Evolutionary conservation across 2,329 filamentous ascomycete species (phyloP), one percentile per base, ranked within the genome.

Genomic region (Helotiales sp.): DNA sequence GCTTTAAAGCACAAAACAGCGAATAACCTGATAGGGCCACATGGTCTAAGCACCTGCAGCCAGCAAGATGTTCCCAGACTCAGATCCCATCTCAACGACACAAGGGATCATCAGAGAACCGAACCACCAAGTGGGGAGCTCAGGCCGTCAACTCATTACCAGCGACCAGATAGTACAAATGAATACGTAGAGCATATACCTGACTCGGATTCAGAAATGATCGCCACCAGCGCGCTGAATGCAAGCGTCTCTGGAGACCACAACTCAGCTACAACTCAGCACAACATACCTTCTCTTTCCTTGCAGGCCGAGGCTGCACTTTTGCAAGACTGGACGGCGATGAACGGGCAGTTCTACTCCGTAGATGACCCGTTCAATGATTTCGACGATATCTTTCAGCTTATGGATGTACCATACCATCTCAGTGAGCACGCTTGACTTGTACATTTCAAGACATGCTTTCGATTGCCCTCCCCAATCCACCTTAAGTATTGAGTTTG

Each of bases 321-420:
- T 17, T 27, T 48, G 6, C 25, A 48, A 19, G 24, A 48, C 19
- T 48, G 46, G 46, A 25, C 46, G n/a, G 46, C 25, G 4, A 48
- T 48, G 25, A 48, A 22, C 17, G 46, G 46, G 8, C 46, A 48
- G 31, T 48, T 48, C 27, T 22, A 22, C 17, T 27, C 46, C 1
- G 31, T 31, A 27, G 46, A 48, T 2, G 27, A 31, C 31, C 27
- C n/a, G 12, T 46, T 53, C 51, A 46, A 53, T 29, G 42, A 31
- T 24, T 36, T 54, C 17, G 52, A 47, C 36, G 52, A 54, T 27
- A 54, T 54, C 10, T 54, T 54, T 48, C 52, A 54, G 17, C 52
- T 54, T 17, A 48, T 54, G 30, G 52, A 54, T 15, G 42, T 54
- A 3, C 42, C 52, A 5, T 48, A 47, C 27, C 40, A 47, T 38